These are phyloP conservation scores for Nicotiana noctiflora DNA, from an alignment of 257 asterid genomes.

Conservation along the genomic window DNA sequence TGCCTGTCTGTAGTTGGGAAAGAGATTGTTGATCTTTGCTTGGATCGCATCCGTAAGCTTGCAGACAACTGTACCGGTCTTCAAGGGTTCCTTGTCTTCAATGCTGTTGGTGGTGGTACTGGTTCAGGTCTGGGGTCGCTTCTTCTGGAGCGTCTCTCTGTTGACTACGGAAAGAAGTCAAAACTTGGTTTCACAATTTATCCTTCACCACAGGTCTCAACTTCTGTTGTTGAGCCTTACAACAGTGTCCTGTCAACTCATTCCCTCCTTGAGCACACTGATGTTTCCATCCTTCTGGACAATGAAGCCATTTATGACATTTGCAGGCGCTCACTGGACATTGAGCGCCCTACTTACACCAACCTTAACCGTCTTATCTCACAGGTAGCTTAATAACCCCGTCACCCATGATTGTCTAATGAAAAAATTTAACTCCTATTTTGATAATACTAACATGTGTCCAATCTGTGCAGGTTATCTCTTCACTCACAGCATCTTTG, in stretches of 20 bases:
- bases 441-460: not conserved
- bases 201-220: constrained; percentile 23
- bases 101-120: constrained; percentile 23
- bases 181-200: constrained; percentile 23
- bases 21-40: constrained; percentile 22
- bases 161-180: constrained; percentile 21
- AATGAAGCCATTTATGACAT: constrained; percentile 23
- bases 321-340: constrained; percentile 19
- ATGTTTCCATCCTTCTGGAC: constrained; percentile 16
- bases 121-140: constrained; percentile 25
- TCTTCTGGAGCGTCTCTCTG: constrained; percentile 18
- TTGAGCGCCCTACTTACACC: constrained; percentile 20
- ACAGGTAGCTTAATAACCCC: constrained; percentile 1
- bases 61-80: constrained; percentile 24
- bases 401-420: too few species aligned
- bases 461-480: constrained; percentile 6
- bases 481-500: constrained; percentile 15
- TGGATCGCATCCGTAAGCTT: constrained; percentile 20
- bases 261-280: constrained; percentile 24
- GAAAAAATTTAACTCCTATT: not conserved
- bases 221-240: constrained; percentile 24
- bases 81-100: constrained; percentile 16
- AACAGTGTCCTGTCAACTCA: constrained; percentile 25
- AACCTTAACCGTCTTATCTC: constrained; percentile 18
- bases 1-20: constrained; percentile 16